A percentile compares a stretch with the other conserved stretches of the same genome.
Conservation (phyloP, 75 land plant genomes). For the Cryptomeria japonica region DNA sequence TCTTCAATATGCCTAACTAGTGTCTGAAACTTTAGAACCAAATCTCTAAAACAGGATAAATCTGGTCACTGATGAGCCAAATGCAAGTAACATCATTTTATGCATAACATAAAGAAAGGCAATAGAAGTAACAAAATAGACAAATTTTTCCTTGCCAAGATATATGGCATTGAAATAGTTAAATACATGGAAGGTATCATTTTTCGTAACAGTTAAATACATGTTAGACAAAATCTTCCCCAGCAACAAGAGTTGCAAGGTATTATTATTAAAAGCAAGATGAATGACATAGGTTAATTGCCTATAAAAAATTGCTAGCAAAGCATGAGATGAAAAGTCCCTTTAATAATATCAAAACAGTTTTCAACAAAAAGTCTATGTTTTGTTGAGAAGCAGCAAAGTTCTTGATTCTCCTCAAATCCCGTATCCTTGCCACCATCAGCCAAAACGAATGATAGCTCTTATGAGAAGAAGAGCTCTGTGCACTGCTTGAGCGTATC, state of each 20-base stretch:
- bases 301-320: neutral
- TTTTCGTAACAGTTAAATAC: neutral
- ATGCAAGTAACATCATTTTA: neutral
- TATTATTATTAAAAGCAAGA: neutral
- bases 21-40: neutral
- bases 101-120: neutral
- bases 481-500: slow-evolving; percentile 77
- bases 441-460: neutral
- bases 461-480: slow-evolving; percentile 53
- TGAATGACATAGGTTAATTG: neutral
- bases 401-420: neutral
- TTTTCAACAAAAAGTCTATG: neutral
- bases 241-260: neutral
- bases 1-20: neutral
- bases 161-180: neutral
- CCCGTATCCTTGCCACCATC: neutral
- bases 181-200: too few species aligned
- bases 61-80: neutral
- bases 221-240: neutral
- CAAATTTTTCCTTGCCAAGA: neutral
- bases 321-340: neutral
- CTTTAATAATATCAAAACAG: neutral
- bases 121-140: neutral
- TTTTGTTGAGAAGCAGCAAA: neutral
- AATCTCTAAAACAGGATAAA: neutral